These are phyloP conservation scores for Nitzschia putrida DNA, from an alignment of 108 stramenopile genomes.

Conservation along the genomic window DNA sequence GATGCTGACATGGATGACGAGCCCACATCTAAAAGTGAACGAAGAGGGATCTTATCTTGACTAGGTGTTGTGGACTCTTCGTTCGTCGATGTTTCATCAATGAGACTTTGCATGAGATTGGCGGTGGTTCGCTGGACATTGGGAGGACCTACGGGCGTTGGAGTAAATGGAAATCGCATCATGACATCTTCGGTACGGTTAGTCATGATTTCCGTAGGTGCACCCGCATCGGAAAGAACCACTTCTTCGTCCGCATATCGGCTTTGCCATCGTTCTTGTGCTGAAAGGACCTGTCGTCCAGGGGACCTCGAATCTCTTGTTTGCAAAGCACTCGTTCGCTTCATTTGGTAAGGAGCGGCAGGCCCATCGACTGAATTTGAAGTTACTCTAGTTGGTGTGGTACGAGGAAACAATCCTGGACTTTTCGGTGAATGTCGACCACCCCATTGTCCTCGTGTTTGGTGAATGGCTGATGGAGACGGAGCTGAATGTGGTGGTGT, in stretches of 20 bases:
- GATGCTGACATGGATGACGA: constrained; percentile 7
- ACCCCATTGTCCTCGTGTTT: too few species aligned
- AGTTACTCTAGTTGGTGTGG: background rate
- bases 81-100: constrained; percentile 12
- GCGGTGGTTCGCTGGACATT: background rate
- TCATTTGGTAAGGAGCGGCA: too few species aligned
- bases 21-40: constrained; percentile 2
- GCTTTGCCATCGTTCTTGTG: background rate
- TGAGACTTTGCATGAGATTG: constrained; percentile 9
- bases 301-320: background rate
- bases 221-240: constrained; percentile 24
- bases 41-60: background rate
- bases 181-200: constrained; percentile 20
- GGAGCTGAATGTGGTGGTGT: too few species aligned
- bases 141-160: background rate
- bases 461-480: too few species aligned
- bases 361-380: too few species aligned
- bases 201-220: constrained; percentile 42
- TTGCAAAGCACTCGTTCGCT: too few species aligned
- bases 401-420: constrained; percentile 1
- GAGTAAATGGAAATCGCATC: background rate
- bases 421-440: background rate
- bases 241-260: background rate
- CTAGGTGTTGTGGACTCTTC: constrained; percentile 1
- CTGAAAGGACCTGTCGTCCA: background rate